Evolutionary conservation across 2,329 filamentous ascomycete genomes (phyloP), one percentile per base, ranked within the genome.

Genomic region (Nigrograna mackinnonii): DNA sequence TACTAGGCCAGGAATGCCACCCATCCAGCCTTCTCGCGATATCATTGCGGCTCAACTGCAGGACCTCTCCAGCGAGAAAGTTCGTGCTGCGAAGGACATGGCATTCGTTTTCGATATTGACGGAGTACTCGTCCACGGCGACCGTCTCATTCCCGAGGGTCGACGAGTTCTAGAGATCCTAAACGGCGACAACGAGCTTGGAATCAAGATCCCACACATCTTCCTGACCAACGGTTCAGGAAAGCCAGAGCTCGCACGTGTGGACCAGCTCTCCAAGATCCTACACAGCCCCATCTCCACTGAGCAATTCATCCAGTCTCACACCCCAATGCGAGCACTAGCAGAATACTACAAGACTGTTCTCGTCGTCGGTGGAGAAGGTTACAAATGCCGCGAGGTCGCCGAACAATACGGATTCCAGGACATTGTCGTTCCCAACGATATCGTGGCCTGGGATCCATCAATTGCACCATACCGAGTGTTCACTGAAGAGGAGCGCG

Each of bases 41-140:
- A 82, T 89, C 47, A 73, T 89, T 47, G 84, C 83, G 26, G 80
- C 83, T 3, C 85, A 88, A 68, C 75, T 88, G 16, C 86, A 90
- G 70, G 81, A 84, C 50, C 74, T 89, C 51, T 76, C 79, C 54
- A 69, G 78, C 43, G 79, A 84, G 55, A 87, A 86, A 72, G 85
- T 87, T 13, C 71, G 71, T 21, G 78, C 79, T 44, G 86, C 85
- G 44, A 89, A 89, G 78, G 84, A 89, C 73, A 89, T 90, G 85
- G 84, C 85, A 5, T 91, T 91, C 52, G 87, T 85, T 58, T 91
- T 91, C 61, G 87, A 91, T 66, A 85, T 85, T 49, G 83, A 90
- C 57, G 86, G 86, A 73, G 86, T 90, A 44, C 76, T 89, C 18
- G 85, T 88, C 43, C 85, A 88, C 68, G 85, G 85, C 59, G 84